Conservation (phyloP, 2,329 filamentous ascomycete species). For the Sporothrix luriei region DNA sequence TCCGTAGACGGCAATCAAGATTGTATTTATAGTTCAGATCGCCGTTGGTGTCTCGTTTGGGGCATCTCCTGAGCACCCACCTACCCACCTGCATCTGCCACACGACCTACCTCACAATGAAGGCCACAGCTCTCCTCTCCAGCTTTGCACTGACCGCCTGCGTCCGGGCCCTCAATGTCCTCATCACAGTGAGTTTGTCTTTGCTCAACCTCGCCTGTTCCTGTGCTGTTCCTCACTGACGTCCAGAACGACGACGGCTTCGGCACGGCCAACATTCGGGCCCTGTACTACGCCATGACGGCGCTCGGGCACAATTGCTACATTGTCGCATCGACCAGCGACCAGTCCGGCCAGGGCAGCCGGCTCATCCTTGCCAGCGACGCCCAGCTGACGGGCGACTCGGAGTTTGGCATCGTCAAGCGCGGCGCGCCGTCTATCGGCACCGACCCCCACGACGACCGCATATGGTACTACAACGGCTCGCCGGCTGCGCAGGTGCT, state of each 20-base stretch:
- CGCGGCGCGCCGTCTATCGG: constrained; percentile 54
- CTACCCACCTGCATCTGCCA: too few species aligned
- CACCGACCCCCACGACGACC: constrained; percentile 53
- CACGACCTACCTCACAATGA: background rate
- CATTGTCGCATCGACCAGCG: constrained; percentile 47
- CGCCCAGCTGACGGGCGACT: constrained; percentile 47
- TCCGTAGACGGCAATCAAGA: background rate
- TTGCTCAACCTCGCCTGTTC: background rate
- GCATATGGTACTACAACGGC: constrained; percentile 65
- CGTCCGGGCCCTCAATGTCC: constrained; percentile 30
- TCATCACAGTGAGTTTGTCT: constrained; percentile 29
- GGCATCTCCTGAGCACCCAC: too few species aligned
- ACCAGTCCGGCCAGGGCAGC: constrained; percentile 52
- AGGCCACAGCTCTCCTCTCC: constrained; percentile 9
- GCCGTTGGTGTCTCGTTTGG: too few species aligned
- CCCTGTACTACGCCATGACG: constrained; percentile 49
- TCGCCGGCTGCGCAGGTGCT: constrained; percentile 60
- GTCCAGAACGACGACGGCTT: constrained; percentile 47
- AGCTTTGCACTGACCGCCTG: constrained; percentile 9
- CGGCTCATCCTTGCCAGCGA: constrained; percentile 49
- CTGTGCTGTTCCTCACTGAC: background rate
- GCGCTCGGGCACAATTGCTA: constrained; percentile 63
- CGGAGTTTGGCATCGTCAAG: constrained; percentile 52
- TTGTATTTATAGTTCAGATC: background rate
- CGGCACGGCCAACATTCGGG: constrained; percentile 47